Evolutionary conservation across 2,329 filamentous ascomycete genomes (phyloP), one percentile per base, ranked within the genome.

Genomic region (Epichloe uncinata): DNA sequence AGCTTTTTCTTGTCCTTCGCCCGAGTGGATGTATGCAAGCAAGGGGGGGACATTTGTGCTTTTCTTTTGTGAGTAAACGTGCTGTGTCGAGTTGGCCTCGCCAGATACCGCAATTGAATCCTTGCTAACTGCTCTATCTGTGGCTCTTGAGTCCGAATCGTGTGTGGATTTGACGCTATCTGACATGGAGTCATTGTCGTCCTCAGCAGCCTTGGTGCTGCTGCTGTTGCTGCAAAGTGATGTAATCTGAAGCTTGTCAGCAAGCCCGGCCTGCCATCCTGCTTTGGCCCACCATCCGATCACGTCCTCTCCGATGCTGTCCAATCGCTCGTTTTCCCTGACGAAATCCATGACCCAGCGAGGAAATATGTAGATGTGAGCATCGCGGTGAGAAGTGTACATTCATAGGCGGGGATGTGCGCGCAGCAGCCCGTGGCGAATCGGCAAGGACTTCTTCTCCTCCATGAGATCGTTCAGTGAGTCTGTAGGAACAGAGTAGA

Each of bases 231-330:
- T 60, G 13, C 76, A 72, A 4, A 91, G 77, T 42, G 83, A 73
- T 46, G 78, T 71, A 48, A 95, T 69, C 1, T 82, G 78, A 7
- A 97, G 74, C 66, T 95, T 96, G 47, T 85, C 79, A 0, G 78
- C 79, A 3, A 96, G 72, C 0, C 87, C 86, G 3, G 78, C 73
- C 65, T 97, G 90, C 93, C 93, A 98, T 49, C 82, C 82, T 1
- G 91, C 82, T 65, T 97, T 97, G 35, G 90, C 87, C 89, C 90
- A 95, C 85, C 87, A 95, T 6, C 90, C 89, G 15, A 97, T 73
- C 5, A 96, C 81, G 60, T 97, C 91, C 64, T 97, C 91, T 34
- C 85, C 86, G 45, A 98, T 82, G 50, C 84, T 94, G 59, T 95
- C 87, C 54, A 98, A 79, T 11, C 78, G 81, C 33, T 90, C 84